Base-by-base conservation (phyloP, 1,284 basidiomycete species). In the Sphagnurus paluster region DNA sequence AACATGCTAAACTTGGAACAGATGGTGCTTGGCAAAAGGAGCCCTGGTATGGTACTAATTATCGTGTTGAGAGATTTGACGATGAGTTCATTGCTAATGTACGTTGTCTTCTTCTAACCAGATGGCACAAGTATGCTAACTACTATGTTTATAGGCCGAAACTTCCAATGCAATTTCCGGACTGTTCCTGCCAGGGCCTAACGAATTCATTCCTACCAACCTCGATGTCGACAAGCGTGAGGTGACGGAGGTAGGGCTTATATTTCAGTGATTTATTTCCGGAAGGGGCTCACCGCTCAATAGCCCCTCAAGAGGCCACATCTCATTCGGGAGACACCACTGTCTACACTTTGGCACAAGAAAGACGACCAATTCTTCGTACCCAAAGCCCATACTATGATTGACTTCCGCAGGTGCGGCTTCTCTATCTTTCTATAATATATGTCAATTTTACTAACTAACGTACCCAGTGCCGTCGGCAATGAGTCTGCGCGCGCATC, bases 341-440 rank as follows among this genome's bases (percentile, higher is more conserved):
- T 87, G 25, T 88, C 85, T 1, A 76, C 83, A 16, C 67, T 97
- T 9, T 98, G 94, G 94, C 82, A 94, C 70, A 98, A 98, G 75
- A 93, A 93, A 62, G 95, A 98, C 62, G 94, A 98, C 66, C 80
- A 78, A 50, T 98, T 95, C 72, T 96, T 92, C 89, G 82, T 95
- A 4, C 95, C 95, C 0, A 91, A 91, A 61, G 91, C 91, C 2
- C 74, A 79, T 49, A 76, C 84, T n/a, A 66, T 83, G 46, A 72
- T 93, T 41, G 80, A 89, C 53, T 70, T 92, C 35, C 75, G 84
- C 56, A 88, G 80, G 87, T 87, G 57, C 37, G 64, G n/a, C 30
- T 33, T 34, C 16, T 20, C 16, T 10, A 13, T 3, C 23, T 6
- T 19, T 6, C 29, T n/a, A n/a, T 7, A n/a, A 21, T 25, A 16